Base-by-base conservation (phyloP, 2,329 filamentous ascomycete genomes). In the Dendryphion nanum region DNA sequence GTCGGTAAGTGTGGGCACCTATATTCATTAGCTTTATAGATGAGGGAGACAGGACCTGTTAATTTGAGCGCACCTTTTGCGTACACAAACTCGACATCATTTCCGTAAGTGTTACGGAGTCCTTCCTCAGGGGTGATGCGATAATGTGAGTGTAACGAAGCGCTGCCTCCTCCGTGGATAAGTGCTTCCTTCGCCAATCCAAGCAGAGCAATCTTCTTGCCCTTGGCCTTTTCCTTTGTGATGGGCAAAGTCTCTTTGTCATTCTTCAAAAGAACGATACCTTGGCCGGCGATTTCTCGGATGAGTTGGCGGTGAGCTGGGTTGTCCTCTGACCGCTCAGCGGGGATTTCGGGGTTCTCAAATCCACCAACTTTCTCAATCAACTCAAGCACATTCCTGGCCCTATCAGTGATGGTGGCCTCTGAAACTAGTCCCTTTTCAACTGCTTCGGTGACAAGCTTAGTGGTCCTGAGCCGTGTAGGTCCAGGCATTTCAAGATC, bases 231-330 rank as follows among this genome's bases (percentile, higher is more conserved):
- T 13, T 57, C 38, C 15, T 80, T 78, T 3, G 77, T 73, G 15
- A 85, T 62, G 0, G 86, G 86, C 1, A 90, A 67, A 0, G 84
- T 55, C 6, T 69, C 69, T 12, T 73, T 73, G 2, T 87, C 76
- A 40, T 90, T 90, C 68, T 88, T 89, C 37, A 89, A 67, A 7
- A 89, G 70, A 1, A 88, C 85, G 6, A 87, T 78, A 8, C 79
- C 79, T 57, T 88, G 82, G n/a, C 79, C 76, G 12, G 79, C 83
- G 26, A 85, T 75, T 33, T 75, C 72, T 16, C 85, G 75, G 24
- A 89, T 75, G 29, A 88, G 67, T 41, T 78, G 67, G 40, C 81
- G 70, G 14, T 77, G 74, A 44, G 77, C 75, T 0, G 76, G 70
- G 5, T 78, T 83, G 54, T 86, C 79, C 44, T 87, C 79, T n/a